Evolutionary conservation across 805 yeast genomes (phyloP), one percentile per base, ranked within the genome.

Genomic region (Pichia ethanolica): DNA sequence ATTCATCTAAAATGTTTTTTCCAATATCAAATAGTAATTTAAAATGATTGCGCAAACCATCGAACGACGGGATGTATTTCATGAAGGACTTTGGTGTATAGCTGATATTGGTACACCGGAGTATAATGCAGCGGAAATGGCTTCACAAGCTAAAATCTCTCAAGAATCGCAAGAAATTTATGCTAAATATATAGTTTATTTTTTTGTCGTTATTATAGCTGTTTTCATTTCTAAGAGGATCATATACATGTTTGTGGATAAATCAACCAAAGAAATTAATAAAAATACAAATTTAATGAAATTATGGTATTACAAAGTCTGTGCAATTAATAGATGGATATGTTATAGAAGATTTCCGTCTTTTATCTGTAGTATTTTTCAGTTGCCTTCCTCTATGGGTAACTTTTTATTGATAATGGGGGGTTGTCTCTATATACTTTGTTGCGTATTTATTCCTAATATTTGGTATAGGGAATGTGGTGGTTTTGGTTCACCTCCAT

Each of bases 401-500:
- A 56, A 71, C 48, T 35, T 69, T 57, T 3, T 64, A 56, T 35
- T 67, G 47, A 40, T 79, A 49, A 50, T 45, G 3, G 57, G 61
- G 20, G 70, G 63, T 45, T 61, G 58, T 47, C 59, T 72, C 37
- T 74, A 72, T 53, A 43, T 62, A 7, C 40, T 68, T 7, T 59
- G 66, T 13, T 62, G 61, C 50, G 49, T 62, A 20, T 69, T 70
- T 35, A 57, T 69, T 60, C 82, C 83, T 6, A 77, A 72, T 46
- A 69, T 70, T 44, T 77, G 74, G 71, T 74, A 74, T 53, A 63
- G 82, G 48, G 77, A 63, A 0, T 79, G 84, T 58, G 35, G 63
- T 5, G 79, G 78, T 0, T 78, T 78, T 60, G 84, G 83, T 1
- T 68, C 80, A 5, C 80, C 83, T n/a, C 83, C 83, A 9, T 51